Base-by-base conservation (phyloP, 2,329 filamentous ascomycete genomes). In the Penicillium thymicola region DNA sequence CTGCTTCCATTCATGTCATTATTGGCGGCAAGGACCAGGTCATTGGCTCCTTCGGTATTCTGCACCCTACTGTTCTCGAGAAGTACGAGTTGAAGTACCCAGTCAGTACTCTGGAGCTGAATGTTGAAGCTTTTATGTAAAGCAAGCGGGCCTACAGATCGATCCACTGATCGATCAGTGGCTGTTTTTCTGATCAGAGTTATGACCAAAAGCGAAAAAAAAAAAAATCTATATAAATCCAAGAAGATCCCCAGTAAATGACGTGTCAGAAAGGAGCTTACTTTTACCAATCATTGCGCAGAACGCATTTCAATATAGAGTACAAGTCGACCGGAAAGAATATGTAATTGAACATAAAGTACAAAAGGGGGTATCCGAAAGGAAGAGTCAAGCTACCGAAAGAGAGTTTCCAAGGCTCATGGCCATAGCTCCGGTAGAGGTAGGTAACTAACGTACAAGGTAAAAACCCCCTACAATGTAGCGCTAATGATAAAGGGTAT, bases 11-110 rank as follows among this genome's bases (percentile, higher is more conserved):
- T 59, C 89, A 89, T 73, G 79, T 96, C 59, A 85, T 89, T 51
- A 76, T 93, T 30, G 84, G 78, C 36, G 90, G 89, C 57, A 89
- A 92, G 79, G 83, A 88, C 62, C 79, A 83, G 59, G 83, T 87
- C 51, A 89, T 99, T 68, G 94, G 94, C 68, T 86, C 90, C 73
- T 94, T 99, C 71, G 94, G 94, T 68, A 93, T 99, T 65, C 76
- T 99, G 71, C 93, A 99, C 76, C 95, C 94, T 42, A 88, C 86
- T 6, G 94, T 97, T 63, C 79, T 97, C 69, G 91, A 96, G 73
- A 94, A 95, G 69, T 97, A 94, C 76, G 92, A 96, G 68, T 81
- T 97, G 70, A 90, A 85, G 83, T 91, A 92, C 80, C 93, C 94
- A 41, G 92, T 96, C 67, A 97, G 92, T 78, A 92, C 90, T 42